phyloP scores from a whole-genome alignment of 257 asterid genomes.

The Thymus quinquecostatus region DNA sequence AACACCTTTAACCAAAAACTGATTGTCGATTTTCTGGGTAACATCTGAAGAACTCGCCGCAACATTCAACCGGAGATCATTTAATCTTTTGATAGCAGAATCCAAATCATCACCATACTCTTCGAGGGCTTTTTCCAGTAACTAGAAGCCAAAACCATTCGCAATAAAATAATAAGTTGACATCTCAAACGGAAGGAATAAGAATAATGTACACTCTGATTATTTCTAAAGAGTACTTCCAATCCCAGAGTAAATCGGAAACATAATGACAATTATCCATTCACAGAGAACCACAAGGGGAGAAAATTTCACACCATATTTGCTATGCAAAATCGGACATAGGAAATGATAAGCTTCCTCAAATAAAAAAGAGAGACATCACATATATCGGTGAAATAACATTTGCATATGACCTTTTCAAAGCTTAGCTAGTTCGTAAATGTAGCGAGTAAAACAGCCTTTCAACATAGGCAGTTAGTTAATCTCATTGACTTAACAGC shows the following conservation, averaged over 20 bases:
- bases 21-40: constrained; percentile 41
- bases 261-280: not conserved
- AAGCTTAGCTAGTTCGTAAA: not conserved
- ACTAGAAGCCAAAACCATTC: constrained; percentile 48
- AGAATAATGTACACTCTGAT: not conserved
- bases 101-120: constrained; percentile 76
- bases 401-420: constrained; percentile 3
- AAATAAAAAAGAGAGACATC: not conserved
- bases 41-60: constrained; percentile 48
- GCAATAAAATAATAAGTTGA: constrained; percentile 28
- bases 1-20: constrained; percentile 51
- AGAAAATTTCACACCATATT: constrained; percentile 28
- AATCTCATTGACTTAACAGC: constrained; percentile 2
- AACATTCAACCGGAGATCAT: constrained; percentile 78
- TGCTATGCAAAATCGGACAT: constrained; percentile 4
- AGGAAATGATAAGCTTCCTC: not conserved
- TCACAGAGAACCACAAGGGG: not conserved
- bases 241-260: constrained; percentile 9
- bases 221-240: constrained; percentile 11
- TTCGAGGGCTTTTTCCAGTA: constrained; percentile 80
- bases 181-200: constrained; percentile 26
- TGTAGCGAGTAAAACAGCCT: constrained; percentile 2
- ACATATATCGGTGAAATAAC: constrained; percentile 2
- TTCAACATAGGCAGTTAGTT: constrained; percentile 3
- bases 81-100: constrained; percentile 75